Percentiles rank a stretch among this genome's conserved stretches.
phyloP scores from a whole-genome alignment of 2,329 filamentous ascomycete genomes.

The Fusarium scirpi region DNA sequence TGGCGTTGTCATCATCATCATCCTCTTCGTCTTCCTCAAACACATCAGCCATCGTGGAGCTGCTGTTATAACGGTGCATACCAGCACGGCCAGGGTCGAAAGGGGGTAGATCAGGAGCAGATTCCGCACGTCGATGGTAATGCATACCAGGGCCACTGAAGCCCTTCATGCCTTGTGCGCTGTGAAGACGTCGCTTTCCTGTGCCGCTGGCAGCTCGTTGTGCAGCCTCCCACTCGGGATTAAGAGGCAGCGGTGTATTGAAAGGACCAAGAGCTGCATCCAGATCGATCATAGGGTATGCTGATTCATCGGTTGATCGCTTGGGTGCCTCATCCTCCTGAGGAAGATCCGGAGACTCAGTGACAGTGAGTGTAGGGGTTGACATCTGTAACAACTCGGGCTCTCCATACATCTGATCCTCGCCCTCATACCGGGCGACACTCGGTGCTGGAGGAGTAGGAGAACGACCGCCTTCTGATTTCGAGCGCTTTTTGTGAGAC shows the following conservation, averaged over 20 bases:
- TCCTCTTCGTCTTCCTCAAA: slow-evolving; percentile 87
- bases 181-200: slow-evolving; percentile 77
- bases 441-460: slow-evolving; percentile 60
- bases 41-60: slow-evolving; percentile 84
- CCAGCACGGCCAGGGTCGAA: slow-evolving; percentile 73
- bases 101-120: slow-evolving; percentile 81
- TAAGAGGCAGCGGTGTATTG: slow-evolving; percentile 78
- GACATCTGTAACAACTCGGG: slow-evolving; percentile 44
- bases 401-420: slow-evolving; percentile 48
- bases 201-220: slow-evolving; percentile 68
- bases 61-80: slow-evolving; percentile 72
- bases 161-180: slow-evolving; percentile 77
- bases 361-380: slow-evolving; percentile 57
- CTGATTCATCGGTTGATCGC: slow-evolving; percentile 68
- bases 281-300: slow-evolving; percentile 88
- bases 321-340: slow-evolving; percentile 52
- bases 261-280: slow-evolving; percentile 94
- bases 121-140: slow-evolving; percentile 82
- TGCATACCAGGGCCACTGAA: slow-evolving; percentile 77
- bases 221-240: slow-evolving; percentile 75
- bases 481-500: slow-evolving; percentile 58
- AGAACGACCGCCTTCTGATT: slow-evolving; percentile 54
- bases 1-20: slow-evolving; percentile 61
- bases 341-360: slow-evolving; percentile 53
- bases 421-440: slow-evolving; percentile 46